phyloP scores from a whole-genome alignment of 495 filamentous ascomycete species.

The Podospora appendiculata region DNA sequence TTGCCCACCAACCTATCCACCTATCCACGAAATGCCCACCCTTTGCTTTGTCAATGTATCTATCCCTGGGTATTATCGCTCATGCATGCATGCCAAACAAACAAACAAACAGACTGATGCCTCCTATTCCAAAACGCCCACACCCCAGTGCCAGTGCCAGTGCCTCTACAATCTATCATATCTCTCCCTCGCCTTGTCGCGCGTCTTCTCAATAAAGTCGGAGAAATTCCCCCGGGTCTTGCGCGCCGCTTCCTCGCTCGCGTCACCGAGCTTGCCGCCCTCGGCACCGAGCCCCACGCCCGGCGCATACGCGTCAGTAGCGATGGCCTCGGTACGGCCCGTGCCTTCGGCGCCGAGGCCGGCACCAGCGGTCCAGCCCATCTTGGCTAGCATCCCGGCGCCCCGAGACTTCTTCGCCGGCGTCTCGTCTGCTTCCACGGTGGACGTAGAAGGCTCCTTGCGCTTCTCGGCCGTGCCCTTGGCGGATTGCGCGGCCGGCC shows the following conservation, averaged over 20 bases:
- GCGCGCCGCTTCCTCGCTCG: constrained; percentile 66
- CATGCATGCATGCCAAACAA: too few species aligned
- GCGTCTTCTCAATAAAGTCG: constrained; percentile 72
- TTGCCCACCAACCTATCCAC: too few species aligned
- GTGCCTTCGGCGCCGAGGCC: constrained; percentile 76
- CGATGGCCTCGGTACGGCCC: constrained; percentile 68
- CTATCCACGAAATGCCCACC: too few species aligned
- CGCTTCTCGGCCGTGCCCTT: constrained; percentile 11
- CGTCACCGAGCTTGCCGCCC: constrained; percentile 78
- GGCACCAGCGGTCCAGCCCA: constrained; percentile 78
- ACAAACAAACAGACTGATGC: too few species aligned
- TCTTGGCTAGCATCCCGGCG: constrained; percentile 75
- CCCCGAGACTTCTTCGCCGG: constrained; percentile 61
- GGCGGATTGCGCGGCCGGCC: constrained; percentile 12
- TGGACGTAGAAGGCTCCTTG: constrained; percentile 13
- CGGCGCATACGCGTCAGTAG: constrained; percentile 68
- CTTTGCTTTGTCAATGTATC: too few species aligned
- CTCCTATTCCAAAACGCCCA: too few species aligned
- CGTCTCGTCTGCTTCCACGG: constrained; percentile 9
- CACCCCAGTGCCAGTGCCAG: too few species aligned
- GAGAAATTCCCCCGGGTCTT: constrained; percentile 62
- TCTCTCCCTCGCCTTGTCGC: constrained; percentile 70
- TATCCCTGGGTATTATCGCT: too few species aligned
- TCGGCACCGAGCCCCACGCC: constrained; percentile 84
- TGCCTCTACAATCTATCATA: constrained; percentile 50